Base-by-base conservation (phyloP, 306 rosid species). In the Mucuna pruriens region DNA sequence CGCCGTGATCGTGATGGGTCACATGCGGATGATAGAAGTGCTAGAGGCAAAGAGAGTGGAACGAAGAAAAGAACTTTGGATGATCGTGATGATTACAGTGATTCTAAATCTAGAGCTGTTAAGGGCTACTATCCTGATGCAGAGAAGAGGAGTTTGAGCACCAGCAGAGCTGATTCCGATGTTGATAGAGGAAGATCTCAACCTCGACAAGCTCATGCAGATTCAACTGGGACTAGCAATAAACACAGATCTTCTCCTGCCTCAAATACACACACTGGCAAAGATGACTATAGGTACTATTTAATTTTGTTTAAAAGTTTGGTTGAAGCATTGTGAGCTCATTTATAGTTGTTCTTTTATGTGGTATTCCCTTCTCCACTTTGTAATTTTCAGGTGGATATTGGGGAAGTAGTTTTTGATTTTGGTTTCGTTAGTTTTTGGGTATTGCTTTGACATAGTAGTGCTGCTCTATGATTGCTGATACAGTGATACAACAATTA, bases 31-130 rank as follows among this genome's bases (percentile, higher is more conserved):
- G 94, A 89, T 17, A 91, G 92, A 68, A 83, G 84, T 71, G 69
- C 63, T 0, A 90, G 91, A 83, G 90, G 84, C 84, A 91, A 84
- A 82, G 97, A 93, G 78, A 65, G 91, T 79, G 90, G 91, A 83
- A 86, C 92, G 74, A 96, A 88, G 91, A 96, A 87, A 89, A 88
- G 94, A 86, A 85, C 93, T 52, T 90, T 93, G 15, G 93, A 88
- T 80, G 99, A 90, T 71, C 91, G 86, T 39, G 97, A 91, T 83
- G 99, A 92, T 79, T 79, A 80, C 73, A 52, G 38, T 86, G 94
- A 94, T 74, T 57, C 87, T 84, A 94, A 89, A 79, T 86, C 92
- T 71, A 90, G 92, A 86, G 86, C 86, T 79, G 80, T 80, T 61
- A 96, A 91, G 84, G 72, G 83, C 81, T 88, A 88, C 36, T 88